Evolutionary conservation across 208 protist genomes (phyloP), one percentile per base, ranked within the genome.

Genomic region (Kentomonas sorsogonicus): DNA sequence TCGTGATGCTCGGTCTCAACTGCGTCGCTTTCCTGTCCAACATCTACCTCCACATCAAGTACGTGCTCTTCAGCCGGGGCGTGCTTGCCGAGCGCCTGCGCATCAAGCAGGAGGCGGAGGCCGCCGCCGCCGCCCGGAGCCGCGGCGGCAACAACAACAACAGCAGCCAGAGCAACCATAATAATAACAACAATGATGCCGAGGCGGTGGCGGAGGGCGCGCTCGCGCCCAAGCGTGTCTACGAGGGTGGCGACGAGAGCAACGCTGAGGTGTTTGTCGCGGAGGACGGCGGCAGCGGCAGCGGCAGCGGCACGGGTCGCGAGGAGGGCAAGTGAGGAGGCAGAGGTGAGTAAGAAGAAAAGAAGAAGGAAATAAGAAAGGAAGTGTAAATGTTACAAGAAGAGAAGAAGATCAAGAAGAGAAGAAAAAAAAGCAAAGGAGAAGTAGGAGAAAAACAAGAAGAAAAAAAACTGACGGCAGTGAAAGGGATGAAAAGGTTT

Each of bases 1-100:
- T 66, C 11, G 70, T 85, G 9, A 67, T 85, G 69, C 60, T 85
- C 10, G 73, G 65, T 22, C 23, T 84, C 31, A 69, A 66, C 53
- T 34, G 60, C 26, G 75, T 58, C 1, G 77, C 70, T 10, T 59
- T 79, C 30, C 11, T 68, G 23, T 69, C 69, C 22, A 57, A 60
- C 36, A 25, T 70, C 9, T 75, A 70, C 53, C 43, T 85, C 45
- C 77, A 85, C 65, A n/a, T 79, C 30, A 20, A 53, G 29, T 85
- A 85, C 65, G 16, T 16, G 0, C 26, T 40, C 40, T 82, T 73
- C 60, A 60, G 45, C 15, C 56, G 34, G n/a, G 39, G 27, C 7
- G 74, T 74, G 31, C 60, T 88, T 26, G 66, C 30, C 0, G 80
- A 88, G 63, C 72, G 80, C n/a, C 51, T 38, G 11, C 56, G 61